phyloP scores from a whole-genome alignment of 345 rosid genomes.

The Bruguiera sexangula region DNA sequence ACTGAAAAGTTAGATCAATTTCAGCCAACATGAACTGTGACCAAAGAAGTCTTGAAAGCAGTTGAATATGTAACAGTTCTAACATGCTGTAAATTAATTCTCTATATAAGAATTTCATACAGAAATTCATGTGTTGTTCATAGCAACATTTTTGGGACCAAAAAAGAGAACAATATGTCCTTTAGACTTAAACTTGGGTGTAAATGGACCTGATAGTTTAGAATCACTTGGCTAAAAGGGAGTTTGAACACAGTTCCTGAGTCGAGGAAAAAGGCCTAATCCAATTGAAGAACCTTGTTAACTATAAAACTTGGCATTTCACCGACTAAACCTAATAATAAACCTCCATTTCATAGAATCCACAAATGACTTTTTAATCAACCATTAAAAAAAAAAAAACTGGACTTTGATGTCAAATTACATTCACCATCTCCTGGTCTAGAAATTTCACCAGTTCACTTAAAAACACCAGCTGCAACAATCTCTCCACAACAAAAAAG shows the following conservation, averaged over 20 bases:
- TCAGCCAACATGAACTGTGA: background rate
- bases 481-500: too few relatives aligned
- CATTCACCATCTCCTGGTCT: slow-evolving; percentile 1
- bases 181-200: too few relatives aligned
- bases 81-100: background rate
- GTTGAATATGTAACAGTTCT: background rate
- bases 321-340: background rate
- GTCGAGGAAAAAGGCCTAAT: background rate
- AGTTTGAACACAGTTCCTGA: background rate
- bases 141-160: background rate
- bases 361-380: background rate
- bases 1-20: background rate
- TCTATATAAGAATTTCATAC: background rate
- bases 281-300: background rate
- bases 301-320: background rate
- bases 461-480: background rate
- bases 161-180: background rate
- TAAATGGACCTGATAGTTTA: too few relatives aligned
- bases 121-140: background rate
- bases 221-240: too few relatives aligned
- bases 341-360: background rate
- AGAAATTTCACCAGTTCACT: slow-evolving; percentile 7
- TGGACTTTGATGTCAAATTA: background rate
- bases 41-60: background rate
- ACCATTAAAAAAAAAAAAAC: background rate